A percentile compares a stretch with the other conserved stretches of the same genome.
phyloP scores from a whole-genome alignment of 805 yeast species.

The Starmerella roubikii region DNA sequence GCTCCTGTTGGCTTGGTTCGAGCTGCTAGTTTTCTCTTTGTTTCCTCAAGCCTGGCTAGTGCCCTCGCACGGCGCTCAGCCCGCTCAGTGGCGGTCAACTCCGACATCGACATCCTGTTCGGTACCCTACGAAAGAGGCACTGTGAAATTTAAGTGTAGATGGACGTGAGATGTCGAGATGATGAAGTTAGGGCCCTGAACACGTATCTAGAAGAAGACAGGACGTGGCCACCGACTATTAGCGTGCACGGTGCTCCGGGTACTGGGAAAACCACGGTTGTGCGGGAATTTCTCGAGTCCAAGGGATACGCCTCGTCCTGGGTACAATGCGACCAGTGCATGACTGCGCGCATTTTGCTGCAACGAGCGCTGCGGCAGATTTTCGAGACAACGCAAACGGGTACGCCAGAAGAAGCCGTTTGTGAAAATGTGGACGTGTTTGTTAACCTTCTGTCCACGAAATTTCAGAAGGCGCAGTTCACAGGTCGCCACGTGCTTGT shows the following conservation, averaged over 20 bases:
- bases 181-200: too few relatives aligned
- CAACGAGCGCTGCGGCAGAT: constrained; percentile 34
- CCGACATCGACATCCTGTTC: background rate
- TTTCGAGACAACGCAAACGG: constrained; percentile 23
- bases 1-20: background rate
- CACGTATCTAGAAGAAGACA: too few relatives aligned
- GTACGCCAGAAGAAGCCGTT: constrained; percentile 17
- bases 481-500: constrained; percentile 34
- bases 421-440: constrained; percentile 35
- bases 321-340: constrained; percentile 37
- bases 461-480: constrained; percentile 26
- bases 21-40: constrained; percentile 12
- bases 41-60: constrained; percentile 17
- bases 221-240: constrained; percentile 17
- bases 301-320: constrained; percentile 23
- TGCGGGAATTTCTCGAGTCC: constrained; percentile 26
- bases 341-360: constrained; percentile 35
- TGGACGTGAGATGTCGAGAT: too few relatives aligned
- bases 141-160: too few relatives aligned
- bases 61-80: constrained; percentile 19
- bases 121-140: too few relatives aligned
- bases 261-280: constrained; percentile 35
- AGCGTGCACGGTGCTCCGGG: constrained; percentile 38
- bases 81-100: constrained; percentile 13
- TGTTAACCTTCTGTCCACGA: constrained; percentile 28